phyloP scores from a whole-genome alignment of 345 rosid genomes.

The Salix purpurea region DNA sequence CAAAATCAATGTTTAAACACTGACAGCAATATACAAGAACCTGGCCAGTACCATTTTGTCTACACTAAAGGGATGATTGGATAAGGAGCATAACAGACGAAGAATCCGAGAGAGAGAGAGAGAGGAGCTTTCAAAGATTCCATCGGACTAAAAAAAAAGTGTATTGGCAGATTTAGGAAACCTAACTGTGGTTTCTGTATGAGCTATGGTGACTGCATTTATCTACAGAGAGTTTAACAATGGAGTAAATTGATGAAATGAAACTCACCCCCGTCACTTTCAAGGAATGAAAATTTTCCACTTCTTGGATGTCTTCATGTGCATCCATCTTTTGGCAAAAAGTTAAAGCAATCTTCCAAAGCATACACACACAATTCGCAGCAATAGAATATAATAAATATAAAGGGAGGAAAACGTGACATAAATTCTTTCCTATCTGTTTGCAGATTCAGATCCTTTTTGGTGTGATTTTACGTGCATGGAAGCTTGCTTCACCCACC shows the following conservation, averaged over 20 bases:
- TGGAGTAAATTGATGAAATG: neutral
- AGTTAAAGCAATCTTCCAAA: neutral
- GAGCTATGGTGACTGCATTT: neutral
- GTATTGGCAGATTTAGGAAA: neutral
- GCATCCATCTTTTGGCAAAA: neutral
- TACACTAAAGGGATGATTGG: too few relatives aligned
- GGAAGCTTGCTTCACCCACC: neutral
- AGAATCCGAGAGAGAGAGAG: too few relatives aligned
- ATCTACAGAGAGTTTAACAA: neutral
- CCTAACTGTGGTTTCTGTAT: neutral
- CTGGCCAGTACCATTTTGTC: too few relatives aligned
- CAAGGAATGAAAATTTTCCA: neutral
- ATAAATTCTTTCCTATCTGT: neutral
- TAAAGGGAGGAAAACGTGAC: neutral
- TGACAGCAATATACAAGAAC: too few relatives aligned
- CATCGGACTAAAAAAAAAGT: neutral
- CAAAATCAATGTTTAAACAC: too few relatives aligned
- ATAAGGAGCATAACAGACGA: too few relatives aligned
- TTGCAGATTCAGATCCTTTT: neutral
- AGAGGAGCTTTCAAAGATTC: neutral
- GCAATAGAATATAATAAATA: neutral
- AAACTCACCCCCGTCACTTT: neutral
- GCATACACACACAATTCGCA: neutral
- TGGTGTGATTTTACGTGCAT: neutral
- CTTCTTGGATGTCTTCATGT: neutral